phyloP scores from a whole-genome alignment of 768 basidiomycete species.

The Pulveroboletus frians region DNA sequence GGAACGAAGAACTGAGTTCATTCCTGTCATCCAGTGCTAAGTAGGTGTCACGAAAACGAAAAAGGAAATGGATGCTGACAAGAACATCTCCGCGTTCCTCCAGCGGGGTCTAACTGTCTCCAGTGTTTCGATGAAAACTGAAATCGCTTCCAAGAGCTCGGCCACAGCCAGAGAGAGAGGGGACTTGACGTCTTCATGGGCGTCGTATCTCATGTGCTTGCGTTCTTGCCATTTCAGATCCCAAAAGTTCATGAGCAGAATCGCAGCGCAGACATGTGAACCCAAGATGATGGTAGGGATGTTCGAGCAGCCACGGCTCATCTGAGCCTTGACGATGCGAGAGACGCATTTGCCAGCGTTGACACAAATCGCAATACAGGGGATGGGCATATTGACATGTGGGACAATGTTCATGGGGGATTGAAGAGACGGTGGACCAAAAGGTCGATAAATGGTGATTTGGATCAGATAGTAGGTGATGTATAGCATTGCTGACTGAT shows the following conservation, averaged over 20 bases:
- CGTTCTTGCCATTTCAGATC: slow-evolving; percentile 46
- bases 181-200: slow-evolving; percentile 28
- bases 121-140: slow-evolving; percentile 27
- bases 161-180: slow-evolving; percentile 27
- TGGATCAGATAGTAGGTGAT: slow-evolving; percentile 55
- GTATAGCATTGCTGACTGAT: slow-evolving; percentile 55
- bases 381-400: slow-evolving; percentile 36
- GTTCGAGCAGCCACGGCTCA: slow-evolving; percentile 42
- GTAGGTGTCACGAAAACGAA: slow-evolving; percentile 23
- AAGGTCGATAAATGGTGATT: slow-evolving; percentile 68
- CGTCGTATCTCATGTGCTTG: slow-evolving; percentile 20
- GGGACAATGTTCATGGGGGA: slow-evolving; percentile 20
- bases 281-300: slow-evolving; percentile 40
- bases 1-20: slow-evolving; percentile 26
- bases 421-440: slow-evolving; percentile 43
- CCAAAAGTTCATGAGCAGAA: slow-evolving; percentile 57
- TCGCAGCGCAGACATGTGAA: slow-evolving; percentile 47
- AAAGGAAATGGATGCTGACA: slow-evolving; percentile 28
- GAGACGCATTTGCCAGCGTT: slow-evolving; percentile 58
- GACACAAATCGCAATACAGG: slow-evolving; percentile 53
- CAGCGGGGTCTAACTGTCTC: slow-evolving; percentile 26
- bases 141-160: slow-evolving; percentile 27
- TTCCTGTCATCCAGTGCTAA: slow-evolving; percentile 28
- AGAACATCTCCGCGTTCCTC: slow-evolving; percentile 31
- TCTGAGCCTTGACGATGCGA: slow-evolving; percentile 51